These are phyloP conservation scores for Kwoniella bestiolae DNA, from an alignment of 768 basidiomycete species.

Conservation along the genomic window DNA sequence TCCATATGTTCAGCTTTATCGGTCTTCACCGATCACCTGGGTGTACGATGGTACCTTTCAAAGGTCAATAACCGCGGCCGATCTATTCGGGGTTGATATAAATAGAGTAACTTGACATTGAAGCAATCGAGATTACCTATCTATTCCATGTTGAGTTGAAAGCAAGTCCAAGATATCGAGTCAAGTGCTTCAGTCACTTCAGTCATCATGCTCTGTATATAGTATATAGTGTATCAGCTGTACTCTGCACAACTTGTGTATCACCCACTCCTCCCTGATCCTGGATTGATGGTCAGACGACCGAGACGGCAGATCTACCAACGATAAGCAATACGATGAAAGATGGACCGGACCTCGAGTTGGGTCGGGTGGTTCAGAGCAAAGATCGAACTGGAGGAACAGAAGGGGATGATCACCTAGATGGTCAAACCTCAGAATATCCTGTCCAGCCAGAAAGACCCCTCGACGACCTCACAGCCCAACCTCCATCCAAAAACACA, in stretches of 20 bases:
- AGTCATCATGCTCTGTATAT: background rate
- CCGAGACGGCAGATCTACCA: background rate
- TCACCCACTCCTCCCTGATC: background rate
- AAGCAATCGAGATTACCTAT: background rate
- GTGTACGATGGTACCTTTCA: background rate
- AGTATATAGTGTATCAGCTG: background rate
- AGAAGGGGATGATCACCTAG: background rate
- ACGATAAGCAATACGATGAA: background rate
- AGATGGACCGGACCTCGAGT: background rate
- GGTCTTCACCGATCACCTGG: background rate
- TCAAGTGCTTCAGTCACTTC: background rate
- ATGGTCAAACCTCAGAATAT: too few species aligned
- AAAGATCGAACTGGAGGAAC: background rate
- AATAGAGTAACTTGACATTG: background rate
- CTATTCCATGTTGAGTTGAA: too few species aligned
- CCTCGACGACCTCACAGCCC: background rate
- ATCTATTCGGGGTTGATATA: background rate
- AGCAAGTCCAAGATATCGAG: too few species aligned
- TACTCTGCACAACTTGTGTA: background rate
- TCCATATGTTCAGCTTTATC: background rate
- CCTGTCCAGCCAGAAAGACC: slow-evolving; percentile 8
- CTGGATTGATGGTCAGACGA: background rate
- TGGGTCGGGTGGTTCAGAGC: background rate
- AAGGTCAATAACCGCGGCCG: slow-evolving; percentile 11
- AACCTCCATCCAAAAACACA: background rate